Base-by-base conservation (phyloP, 2,329 filamentous ascomycete genomes). In the Fusarium chaquense region DNA sequence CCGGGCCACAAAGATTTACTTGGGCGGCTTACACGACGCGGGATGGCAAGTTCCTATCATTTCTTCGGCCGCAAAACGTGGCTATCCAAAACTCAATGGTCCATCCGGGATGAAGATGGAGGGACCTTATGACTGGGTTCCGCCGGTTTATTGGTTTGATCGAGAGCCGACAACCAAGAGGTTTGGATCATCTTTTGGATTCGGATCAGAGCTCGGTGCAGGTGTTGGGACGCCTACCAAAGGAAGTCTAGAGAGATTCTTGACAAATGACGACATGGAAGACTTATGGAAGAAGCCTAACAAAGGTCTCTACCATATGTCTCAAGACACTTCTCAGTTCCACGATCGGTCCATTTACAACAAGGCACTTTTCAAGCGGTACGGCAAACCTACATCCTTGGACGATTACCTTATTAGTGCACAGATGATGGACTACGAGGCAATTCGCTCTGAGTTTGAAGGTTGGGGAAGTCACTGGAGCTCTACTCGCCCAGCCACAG, bases 371-470 rank as follows among this genome's bases (percentile, higher is more conserved):
- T 36, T 55, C 6, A 22, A n/a, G 5, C 41, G 52, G 3, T 47
- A 55, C 15, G 52, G 52, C 10, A 55, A 55, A 6, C 52, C 52
- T 5, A 47, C 30, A 1, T 55, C 52, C 10, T 13, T 55, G n/a
- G 52, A 55, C 4, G 32, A 55, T 10, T 55, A 55, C 22, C 52
- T 55, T 0, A 55, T 35, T 1, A 47, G n/a, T 10, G 22, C 52
- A 13, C 52, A 55, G 15, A 55, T 55, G 52, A 55, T 55, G 52
- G 52, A 55, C 28, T 55, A 55, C 26, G 52, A 55, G 22, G 52
- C 52, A 22, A 47, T 44, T 22, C 41, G 52, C 4, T 46, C 52
- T 9, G 36, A 55, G 5, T 55, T 55, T 1, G 52, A 55, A 18
- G 32, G 52, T 2, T 55, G 11, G 6, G 18, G 32, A 5, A 55